Conservation (phyloP, 1,284 basidiomycete species). For the Xerocomus amazonicus region DNA sequence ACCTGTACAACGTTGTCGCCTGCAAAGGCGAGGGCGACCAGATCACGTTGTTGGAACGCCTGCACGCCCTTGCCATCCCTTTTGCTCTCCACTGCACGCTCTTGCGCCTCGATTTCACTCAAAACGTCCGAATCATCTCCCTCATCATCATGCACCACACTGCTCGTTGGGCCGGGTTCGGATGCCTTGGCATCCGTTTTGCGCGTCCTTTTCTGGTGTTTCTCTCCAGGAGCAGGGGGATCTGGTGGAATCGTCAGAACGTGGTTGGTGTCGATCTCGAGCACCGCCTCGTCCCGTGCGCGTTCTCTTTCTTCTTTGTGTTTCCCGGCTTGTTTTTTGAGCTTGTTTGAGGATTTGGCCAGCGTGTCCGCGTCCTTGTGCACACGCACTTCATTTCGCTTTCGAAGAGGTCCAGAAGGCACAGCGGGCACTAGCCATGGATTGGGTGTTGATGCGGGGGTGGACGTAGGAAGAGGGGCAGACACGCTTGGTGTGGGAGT, state of each 20-base stretch:
- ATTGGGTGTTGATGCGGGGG: slow-evolving; percentile 7
- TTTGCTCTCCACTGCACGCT: slow-evolving; percentile 43
- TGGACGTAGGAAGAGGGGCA: slow-evolving; percentile 14
- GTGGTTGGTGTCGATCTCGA: slow-evolving; percentile 69
- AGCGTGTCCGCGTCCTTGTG: slow-evolving; percentile 57
- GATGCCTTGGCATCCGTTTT: slow-evolving; percentile 4
- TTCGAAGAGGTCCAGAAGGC: slow-evolving; percentile 30
- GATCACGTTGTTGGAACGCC: slow-evolving; percentile 81
- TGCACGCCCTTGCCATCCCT: slow-evolving; percentile 42
- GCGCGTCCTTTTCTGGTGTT: slow-evolving; percentile 20
- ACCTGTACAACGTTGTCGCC: slow-evolving; percentile 93
- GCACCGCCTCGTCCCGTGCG: slow-evolving; percentile 65
- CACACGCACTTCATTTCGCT: slow-evolving; percentile 65
- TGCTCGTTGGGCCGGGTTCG: background rate
- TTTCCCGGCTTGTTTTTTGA: slow-evolving; percentile 64
- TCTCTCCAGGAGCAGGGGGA: slow-evolving; percentile 13
- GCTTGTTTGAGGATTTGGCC: slow-evolving; percentile 66
- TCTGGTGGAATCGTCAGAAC: slow-evolving; percentile 40
- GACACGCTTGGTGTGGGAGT: slow-evolving; percentile 27
- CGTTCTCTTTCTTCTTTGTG: slow-evolving; percentile 52
- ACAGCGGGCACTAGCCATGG: slow-evolving; percentile 23
- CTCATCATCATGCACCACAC: background rate
- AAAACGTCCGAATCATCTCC: slow-evolving; percentile 50
- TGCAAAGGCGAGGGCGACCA: slow-evolving; percentile 94
- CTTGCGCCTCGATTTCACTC: slow-evolving; percentile 68